Evolutionary conservation across 129 eudicot species (phyloP).

Genomic region (Erigeron canadensis): DNA sequence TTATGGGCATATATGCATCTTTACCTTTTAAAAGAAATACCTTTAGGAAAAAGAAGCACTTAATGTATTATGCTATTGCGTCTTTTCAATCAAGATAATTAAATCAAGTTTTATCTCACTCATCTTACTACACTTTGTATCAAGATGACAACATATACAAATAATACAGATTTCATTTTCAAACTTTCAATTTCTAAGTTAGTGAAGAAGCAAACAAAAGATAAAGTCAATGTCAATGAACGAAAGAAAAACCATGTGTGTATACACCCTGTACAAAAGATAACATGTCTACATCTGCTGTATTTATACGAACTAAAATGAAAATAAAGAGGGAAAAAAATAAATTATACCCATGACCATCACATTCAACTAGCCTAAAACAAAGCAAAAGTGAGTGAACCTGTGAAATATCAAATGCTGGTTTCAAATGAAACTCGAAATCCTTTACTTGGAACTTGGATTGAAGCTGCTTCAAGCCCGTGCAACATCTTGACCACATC

Average conservation of each 20-base stretch:
- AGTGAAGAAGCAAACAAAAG: slow-evolving; percentile 5
- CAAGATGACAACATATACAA: background rate
- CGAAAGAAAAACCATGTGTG: slow-evolving; percentile 22
- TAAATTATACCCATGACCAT: background rate
- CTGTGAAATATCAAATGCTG: slow-evolving; percentile 15
- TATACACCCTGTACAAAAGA: slow-evolving; percentile 35
- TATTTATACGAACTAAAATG: background rate
- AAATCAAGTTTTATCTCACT: too few species aligned
- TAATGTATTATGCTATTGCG: too few species aligned
- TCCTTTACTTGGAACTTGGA: slow-evolving; percentile 24
- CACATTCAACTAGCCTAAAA: background rate
- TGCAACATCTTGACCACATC: slow-evolving; percentile 81
- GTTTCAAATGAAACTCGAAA: slow-evolving; percentile 38
- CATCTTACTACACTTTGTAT: background rate
- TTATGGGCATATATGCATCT: too few species aligned
- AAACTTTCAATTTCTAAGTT: background rate
- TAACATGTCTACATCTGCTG: slow-evolving; percentile 22
- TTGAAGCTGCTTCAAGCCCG: slow-evolving; percentile 57
- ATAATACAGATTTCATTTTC: background rate
- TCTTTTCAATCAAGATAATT: too few species aligned
- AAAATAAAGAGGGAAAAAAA: background rate
- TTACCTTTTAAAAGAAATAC: too few species aligned
- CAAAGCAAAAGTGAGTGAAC: background rate
- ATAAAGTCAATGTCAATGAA: background rate
- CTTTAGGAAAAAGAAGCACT: too few species aligned